These are phyloP conservation scores for Chlamydomonas sp. DNA, from an alignment of 139 green algal species.

Conservation along the genomic window DNA sequence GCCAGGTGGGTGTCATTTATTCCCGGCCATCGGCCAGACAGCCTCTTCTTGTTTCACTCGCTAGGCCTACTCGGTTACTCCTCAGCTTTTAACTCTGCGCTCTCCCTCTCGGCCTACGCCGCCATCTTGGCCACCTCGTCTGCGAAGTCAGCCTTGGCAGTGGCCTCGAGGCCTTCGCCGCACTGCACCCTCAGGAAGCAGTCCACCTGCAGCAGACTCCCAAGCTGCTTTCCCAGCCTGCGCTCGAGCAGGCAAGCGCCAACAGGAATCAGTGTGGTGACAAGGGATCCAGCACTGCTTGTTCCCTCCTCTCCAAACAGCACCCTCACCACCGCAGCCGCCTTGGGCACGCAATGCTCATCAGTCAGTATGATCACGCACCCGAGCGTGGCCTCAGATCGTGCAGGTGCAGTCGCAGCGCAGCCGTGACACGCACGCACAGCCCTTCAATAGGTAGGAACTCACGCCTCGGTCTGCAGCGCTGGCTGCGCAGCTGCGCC, in stretches of 20 bases:
- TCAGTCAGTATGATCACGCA: neutral
- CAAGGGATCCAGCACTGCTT: neutral
- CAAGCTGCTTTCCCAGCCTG: constrained; percentile 13
- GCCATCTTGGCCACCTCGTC: constrained; percentile 5
- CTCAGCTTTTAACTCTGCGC: too few species aligned
- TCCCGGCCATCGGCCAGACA: too few species aligned
- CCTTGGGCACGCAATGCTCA: neutral
- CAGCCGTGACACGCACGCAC: too few species aligned
- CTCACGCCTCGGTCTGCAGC: too few species aligned
- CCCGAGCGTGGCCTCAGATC: too few species aligned
- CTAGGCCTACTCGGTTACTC: too few species aligned
- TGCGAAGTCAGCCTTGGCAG: constrained; percentile 17
- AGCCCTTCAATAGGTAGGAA: too few species aligned
- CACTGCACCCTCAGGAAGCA: constrained; percentile 16
- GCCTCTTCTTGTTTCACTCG: too few species aligned
- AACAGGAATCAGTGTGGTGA: neutral
- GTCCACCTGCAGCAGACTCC: constrained; percentile 3
- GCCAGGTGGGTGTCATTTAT: too few species aligned
- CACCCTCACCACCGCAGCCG: neutral
- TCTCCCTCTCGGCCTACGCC: too few species aligned
- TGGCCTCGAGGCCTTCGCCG: constrained; percentile 12
- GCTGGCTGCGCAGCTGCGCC: too few species aligned
- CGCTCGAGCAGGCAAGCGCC: neutral
- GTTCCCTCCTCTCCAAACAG: neutral
- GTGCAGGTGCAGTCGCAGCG: too few species aligned